Evolutionary conservation across 352 stramenopile genomes (phyloP), one percentile per base, ranked within the genome.

Genomic region (Hyphochytrium catenoides): DNA sequence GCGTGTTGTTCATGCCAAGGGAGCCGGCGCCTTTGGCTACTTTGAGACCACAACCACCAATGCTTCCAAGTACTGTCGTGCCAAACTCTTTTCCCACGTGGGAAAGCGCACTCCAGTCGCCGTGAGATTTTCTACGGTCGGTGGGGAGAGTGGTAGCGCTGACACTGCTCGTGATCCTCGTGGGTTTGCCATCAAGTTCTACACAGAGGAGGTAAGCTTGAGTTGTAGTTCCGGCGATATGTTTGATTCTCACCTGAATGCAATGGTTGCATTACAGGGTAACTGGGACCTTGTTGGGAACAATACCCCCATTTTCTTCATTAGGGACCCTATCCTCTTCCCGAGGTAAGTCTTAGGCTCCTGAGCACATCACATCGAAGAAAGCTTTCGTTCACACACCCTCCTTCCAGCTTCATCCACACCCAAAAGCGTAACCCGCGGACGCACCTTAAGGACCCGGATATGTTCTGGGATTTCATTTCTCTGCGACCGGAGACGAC

Each of bases 261-360:
- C n/a, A n/a, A n/a, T n/a, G n/a, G n/a, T n/a, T n/a, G n/a, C n/a
- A n/a, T n/a, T n/a, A n/a, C n/a, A n/a, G n/a, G 78, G 78, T 18
- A 90, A 92, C 51, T 92, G 77, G 69, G 78, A 91, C 50, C 37
- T 92, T 11, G 75, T 92, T 26, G 76, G 74, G 19, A 89, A 90
- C 60, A 91, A 91, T 54, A 90, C 75, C 37, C 78, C 78, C 8
- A 74, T 93, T 26, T 93, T 93, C 49, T 91, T 91, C 49, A 78
- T 92, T 43, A 62, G 77, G n/a, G 77, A 92, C 46, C 63, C 76
- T 7, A 79, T 87, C 22, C 56, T 89, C 16, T 90, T 90, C 47
- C 77, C 77, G 8, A 75, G 51, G n/a, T n/a, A n/a, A n/a, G n/a
- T n/a, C n/a, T n/a, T n/a, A n/a, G n/a, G n/a, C n/a, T n/a, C n/a